Base-by-base conservation (phyloP, 2,329 filamentous ascomycete genomes). In the Pseudocercospora cruenta region DNA sequence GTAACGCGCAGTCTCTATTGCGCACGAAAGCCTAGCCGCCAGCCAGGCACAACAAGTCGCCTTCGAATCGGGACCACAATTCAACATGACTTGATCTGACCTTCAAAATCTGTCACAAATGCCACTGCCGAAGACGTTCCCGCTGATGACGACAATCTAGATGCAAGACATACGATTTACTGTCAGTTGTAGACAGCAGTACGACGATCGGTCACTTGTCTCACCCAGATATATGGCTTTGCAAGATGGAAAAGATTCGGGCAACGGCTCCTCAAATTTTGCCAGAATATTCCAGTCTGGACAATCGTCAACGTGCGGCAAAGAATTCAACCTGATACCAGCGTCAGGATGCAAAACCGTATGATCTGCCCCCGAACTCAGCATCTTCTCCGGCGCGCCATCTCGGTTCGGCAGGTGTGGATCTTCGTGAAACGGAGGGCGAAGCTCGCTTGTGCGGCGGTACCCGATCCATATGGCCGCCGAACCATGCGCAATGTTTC, bases 391-490 rank as follows among this genome's bases (percentile, higher is more conserved):
- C 54, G 54, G 21, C 21, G 33, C 28, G n/a, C 54, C 54, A 58
- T 39, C 28, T 58, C 55, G 55, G 19, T 58, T 58, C 60, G 22
- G 58, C 63, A 66, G 28, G 26, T 58, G 28, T 43, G 31, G 31
- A 39, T 4, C 16, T 31, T 39, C 28, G 9, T 60, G 58, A 49
- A 47, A 60, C 58, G 58, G 39, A 19, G 33, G 9, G 8, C 9
- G 24, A 58, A 22, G 33, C 31, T 39, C 55, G 55, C 31, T 45
- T 58, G 31, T 19, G 33, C 55, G 55, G 33, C 55, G 4, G 19
- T 19, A 43, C 19, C 33, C 33, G 28, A 58, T 45, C 19, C 31
- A 39, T 24, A 39, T 58, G n/a, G 21, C 21, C 28, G 55, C 55
- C 26, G 22, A 58, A 58, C 28, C 36, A 45, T 12, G 31, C 33